Evolutionary conservation across 2,329 filamentous ascomycete genomes (phyloP), one percentile per base, ranked within the genome.

Genomic region (Chaetomium strumarium): DNA sequence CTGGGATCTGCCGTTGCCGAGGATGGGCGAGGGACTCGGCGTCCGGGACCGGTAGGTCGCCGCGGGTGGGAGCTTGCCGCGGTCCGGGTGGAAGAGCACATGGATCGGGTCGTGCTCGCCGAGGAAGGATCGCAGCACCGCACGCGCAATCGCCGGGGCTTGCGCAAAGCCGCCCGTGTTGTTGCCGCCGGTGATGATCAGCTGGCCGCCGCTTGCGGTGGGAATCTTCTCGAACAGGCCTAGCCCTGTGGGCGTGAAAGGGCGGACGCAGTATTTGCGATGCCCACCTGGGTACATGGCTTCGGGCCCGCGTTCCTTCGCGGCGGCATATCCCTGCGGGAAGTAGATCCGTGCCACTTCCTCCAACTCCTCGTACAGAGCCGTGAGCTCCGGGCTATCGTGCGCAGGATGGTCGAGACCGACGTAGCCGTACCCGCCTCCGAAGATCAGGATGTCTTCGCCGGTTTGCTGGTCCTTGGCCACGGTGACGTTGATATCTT

Each of bases 401-500:
- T 20, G 41, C 8, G 20, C 41, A 16, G 41, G 41, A n/a, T 20
- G 41, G 41, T 43, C 41, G 5, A 43, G 41, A 10, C 41, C 41
- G 24, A 43, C 41, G 13, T 43, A 43, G 1, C 41, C 43, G 43
- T 46, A 46, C 11, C 43, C 43, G 16, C 43, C 43, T 12, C 43
- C 43, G 29, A 46, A 31, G 17, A 43, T 31, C 4, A 43, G 41
- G 29, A 43, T 43, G 41, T 43, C 41, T 31, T 43, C 41, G 24
- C 41, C 41, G 8, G 41, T 43, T 16, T 30, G 20, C 24, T 36
- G 43, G 43, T 46, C 43, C 31, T 46, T 46, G 43, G 43, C 43
- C 31, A 36, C 31, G 43, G 43, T 46, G 30, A 34, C 20, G 43
- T 36, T 46, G 43, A 46, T 46, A 30, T 43, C 41, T 17, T 43